Evolutionary conservation across 2,329 filamentous ascomycete genomes (phyloP).

Genomic region (Fusarium robinianum): DNA sequence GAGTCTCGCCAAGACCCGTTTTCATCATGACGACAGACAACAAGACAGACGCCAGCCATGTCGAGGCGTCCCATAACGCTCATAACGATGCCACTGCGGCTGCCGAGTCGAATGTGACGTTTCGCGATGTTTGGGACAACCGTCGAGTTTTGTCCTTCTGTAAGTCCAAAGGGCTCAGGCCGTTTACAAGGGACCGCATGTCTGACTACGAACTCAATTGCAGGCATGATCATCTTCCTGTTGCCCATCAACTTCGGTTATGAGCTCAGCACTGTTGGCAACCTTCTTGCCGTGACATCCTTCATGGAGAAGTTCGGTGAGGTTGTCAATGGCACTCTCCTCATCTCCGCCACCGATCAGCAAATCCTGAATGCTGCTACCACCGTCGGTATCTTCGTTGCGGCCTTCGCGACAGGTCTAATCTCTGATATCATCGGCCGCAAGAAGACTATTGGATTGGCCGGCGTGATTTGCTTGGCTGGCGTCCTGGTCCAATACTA

Average conservation of each 20-base stretch:
- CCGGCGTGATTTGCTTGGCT: slow-evolving; percentile 27
- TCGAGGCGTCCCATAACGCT: slow-evolving; percentile 13
- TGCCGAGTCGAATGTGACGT: slow-evolving; percentile 7
- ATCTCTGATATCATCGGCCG: slow-evolving; percentile 35
- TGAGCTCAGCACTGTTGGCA: slow-evolving; percentile 36
- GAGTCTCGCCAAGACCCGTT: not conserved
- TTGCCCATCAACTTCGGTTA: slow-evolving; percentile 40
- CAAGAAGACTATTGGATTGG: slow-evolving; percentile 32
- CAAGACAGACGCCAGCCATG: slow-evolving; percentile 15
- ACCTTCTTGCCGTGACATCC: slow-evolving; percentile 35
- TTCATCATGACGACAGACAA: slow-evolving; percentile 16
- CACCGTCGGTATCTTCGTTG: slow-evolving; percentile 38
- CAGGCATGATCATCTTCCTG: slow-evolving; percentile 36
- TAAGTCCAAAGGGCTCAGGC: not conserved
- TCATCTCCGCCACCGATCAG: slow-evolving; percentile 35
- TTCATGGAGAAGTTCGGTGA: slow-evolving; percentile 34
- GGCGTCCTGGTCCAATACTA: slow-evolving; percentile 37
- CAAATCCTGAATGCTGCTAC: slow-evolving; percentile 39
- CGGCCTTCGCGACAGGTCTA: slow-evolving; percentile 36
- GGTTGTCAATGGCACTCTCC: slow-evolving; percentile 13
- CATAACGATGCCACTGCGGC: not conserved
- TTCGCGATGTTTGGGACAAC: slow-evolving; percentile 26
- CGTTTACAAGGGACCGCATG: accelerated
- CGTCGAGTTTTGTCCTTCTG: slow-evolving; percentile 27
- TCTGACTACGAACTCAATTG: not conserved